phyloP scores from a whole-genome alignment of 2,329 filamentous ascomycete species.

The Clarireedia monteithiana region DNA sequence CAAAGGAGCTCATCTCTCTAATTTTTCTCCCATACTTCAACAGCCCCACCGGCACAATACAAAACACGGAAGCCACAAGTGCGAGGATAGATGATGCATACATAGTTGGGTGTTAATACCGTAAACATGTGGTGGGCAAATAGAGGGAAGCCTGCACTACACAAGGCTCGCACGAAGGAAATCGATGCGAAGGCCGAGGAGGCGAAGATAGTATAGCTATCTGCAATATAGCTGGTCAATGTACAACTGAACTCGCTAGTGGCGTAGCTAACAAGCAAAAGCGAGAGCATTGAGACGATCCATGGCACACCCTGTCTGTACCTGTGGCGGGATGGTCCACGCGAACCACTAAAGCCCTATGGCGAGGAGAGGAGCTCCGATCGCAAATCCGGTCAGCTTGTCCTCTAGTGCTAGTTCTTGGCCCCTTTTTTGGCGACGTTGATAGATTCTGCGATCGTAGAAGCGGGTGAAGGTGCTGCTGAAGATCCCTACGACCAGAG shows the following conservation, averaged over 20 bases:
- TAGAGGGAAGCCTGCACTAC: conserved; percentile 34
- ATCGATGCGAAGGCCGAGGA: conserved; percentile 37
- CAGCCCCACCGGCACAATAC: conserved; percentile 32
- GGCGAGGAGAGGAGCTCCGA: conserved; percentile 37
- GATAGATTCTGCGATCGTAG: conserved; percentile 33
- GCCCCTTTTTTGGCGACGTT: conserved; percentile 7
- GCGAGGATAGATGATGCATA: conserved; percentile 34
- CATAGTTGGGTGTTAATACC: conserved; percentile 32
- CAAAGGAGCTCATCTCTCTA: not conserved
- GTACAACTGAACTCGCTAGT: conserved; percentile 37
- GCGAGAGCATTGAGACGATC: conserved; percentile 33
- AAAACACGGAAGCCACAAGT: conserved; percentile 34
- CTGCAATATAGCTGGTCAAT: conserved; percentile 36
- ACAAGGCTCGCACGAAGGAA: conserved; percentile 32
- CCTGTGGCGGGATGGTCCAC: conserved; percentile 38
- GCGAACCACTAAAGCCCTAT: conserved; percentile 38
- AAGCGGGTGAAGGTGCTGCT: conserved; percentile 37
- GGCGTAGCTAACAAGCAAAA: conserved; percentile 39
- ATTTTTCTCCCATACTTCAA: conserved; percentile 27
- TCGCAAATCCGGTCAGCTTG: conserved; percentile 38
- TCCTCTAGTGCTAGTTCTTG: conserved; percentile 33
- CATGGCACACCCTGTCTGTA: conserved; percentile 29
- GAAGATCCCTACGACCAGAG: conserved; percentile 33
- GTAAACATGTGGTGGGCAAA: conserved; percentile 35
- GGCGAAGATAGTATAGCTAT: conserved; percentile 37